Percentiles rank a stretch among this genome's conserved stretches.
phyloP scores from a whole-genome alignment of 1,284 basidiomycete genomes.

The Ustilago crameri region DNA sequence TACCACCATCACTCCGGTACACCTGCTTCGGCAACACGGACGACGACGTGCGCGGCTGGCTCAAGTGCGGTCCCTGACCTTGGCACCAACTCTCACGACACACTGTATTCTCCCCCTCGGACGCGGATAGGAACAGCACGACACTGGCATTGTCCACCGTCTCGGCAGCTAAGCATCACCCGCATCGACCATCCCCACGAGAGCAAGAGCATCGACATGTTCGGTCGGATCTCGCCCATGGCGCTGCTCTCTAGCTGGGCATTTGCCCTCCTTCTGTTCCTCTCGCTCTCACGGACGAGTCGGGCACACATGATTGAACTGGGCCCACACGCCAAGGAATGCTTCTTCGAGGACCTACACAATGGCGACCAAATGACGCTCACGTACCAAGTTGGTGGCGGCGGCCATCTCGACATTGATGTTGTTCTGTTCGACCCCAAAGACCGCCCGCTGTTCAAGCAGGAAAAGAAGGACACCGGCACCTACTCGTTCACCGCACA shows the following conservation, averaged over 20 bases:
- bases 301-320: constrained; percentile 71
- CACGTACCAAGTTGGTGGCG: constrained; percentile 96
- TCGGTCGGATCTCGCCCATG: constrained; percentile 9
- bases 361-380: constrained; percentile 98
- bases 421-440: constrained; percentile 83
- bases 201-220: background rate
- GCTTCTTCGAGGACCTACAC: constrained; percentile 98
- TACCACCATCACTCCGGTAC: background rate
- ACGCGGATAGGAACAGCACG: background rate
- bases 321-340: constrained; percentile 86
- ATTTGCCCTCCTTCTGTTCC: constrained; percentile 16
- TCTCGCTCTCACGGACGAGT: background rate
- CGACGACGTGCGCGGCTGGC: constrained; percentile 4
- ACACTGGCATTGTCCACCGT: background rate
- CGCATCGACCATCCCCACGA: background rate
- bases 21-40: background rate
- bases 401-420: constrained; percentile 95
- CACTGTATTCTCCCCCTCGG: background rate
- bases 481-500: constrained; percentile 87
- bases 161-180: too few relatives aligned
- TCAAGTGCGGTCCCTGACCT: background rate
- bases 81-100: background rate
- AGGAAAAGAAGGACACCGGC: constrained; percentile 87
- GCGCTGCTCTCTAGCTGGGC: constrained; percentile 5
- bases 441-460: constrained; percentile 77